Evolutionary conservation across 495 filamentous ascomycete genomes (phyloP), one percentile per base, ranked within the genome.

Genomic region (Tuber aestivum): DNA sequence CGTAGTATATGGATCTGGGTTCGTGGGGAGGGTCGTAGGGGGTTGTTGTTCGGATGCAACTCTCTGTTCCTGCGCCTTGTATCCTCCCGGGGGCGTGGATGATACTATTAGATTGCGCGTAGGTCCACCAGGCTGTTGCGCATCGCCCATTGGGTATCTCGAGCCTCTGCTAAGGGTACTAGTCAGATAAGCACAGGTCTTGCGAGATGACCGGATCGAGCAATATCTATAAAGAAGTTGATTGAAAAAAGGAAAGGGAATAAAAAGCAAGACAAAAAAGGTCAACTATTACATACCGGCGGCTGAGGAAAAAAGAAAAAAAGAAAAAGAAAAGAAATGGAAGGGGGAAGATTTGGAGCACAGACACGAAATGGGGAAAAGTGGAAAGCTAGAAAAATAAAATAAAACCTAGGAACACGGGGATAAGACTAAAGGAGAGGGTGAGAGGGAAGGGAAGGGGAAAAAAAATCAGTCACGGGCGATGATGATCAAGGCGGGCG

Each of bases 81-180:
- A 76, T 73, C 75, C 77, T 70, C 77, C 45, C 35, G 27, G 65
- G 48, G 78, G 72, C 44, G 78, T 79, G 61, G 78, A 79, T 42
- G 78, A 79, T 69, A 79, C 78, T 79, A 79, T 79, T 37, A 79
- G 65, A 65, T 79, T 79, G 61, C 78, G 78, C 42, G 77, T 72
- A 45, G 76, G 73, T 76, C 75, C 77, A 76, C 61, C 76, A 44
- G 76, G 70, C 70, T 71, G 65, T 44, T 73, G 78, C 76, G 61
- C 78, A 79, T 79, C 77, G 73, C 78, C 78, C 78, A 79, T 79
- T 79, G 77, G 73, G 72, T 65, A 65, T 75, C 72, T 76, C 65
- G 56, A 76, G 73, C 73, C 27, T 79, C 40, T 21, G 23, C 35
- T 38, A 69, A 12, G n/a, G 41, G 40, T 27, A 72, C 38, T 56